A percentile compares a stretch with the other conserved stretches of the same genome.
Conservation (phyloP, 2,329 filamentous ascomycete species). For the Trichoderma harzianum region DNA sequence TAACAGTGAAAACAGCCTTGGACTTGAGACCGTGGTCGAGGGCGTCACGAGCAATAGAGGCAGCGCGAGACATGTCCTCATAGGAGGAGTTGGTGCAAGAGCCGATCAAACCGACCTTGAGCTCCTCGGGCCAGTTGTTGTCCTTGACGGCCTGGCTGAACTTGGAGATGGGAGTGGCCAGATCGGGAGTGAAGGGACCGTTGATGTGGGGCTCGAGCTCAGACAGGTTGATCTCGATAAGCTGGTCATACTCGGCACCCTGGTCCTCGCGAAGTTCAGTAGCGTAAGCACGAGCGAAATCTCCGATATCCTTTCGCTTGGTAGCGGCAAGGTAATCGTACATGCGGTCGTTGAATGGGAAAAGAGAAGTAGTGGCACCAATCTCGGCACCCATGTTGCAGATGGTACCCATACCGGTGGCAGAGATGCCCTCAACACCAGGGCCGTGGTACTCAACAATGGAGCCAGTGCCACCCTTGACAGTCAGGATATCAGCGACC, state of each 20-base stretch:
- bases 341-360: conserved; percentile 98
- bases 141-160: conserved; percentile 91
- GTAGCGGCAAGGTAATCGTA: conserved; percentile 92
- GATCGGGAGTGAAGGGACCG: conserved; percentile 96
- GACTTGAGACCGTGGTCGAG: conserved; percentile 90
- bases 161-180: conserved; percentile 96
- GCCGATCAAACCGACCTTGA: conserved; percentile 95
- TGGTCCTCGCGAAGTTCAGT: conserved; percentile 83
- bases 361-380: conserved; percentile 85
- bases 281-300: conserved; percentile 81
- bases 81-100: conserved; percentile 93
- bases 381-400: conserved; percentile 70
- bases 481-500: conserved; percentile 92
- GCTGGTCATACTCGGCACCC: conserved; percentile 90
- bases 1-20: conserved; percentile 90
- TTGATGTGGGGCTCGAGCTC: conserved; percentile 98
- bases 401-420: conserved; percentile 86
- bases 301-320: conserved; percentile 85
- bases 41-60: conserved; percentile 87
- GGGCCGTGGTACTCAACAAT: conserved; percentile 77
- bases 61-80: conserved; percentile 89
- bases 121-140: conserved; percentile 93
- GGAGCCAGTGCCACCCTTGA: conserved; percentile 94
- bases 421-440: conserved; percentile 70
- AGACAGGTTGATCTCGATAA: conserved; percentile 93